Percentiles rank a stretch among this genome's conserved stretches.
These are phyloP conservation scores for Salvia hispanica DNA, from an alignment of 257 asterid genomes.

Conservation along the genomic window DNA sequence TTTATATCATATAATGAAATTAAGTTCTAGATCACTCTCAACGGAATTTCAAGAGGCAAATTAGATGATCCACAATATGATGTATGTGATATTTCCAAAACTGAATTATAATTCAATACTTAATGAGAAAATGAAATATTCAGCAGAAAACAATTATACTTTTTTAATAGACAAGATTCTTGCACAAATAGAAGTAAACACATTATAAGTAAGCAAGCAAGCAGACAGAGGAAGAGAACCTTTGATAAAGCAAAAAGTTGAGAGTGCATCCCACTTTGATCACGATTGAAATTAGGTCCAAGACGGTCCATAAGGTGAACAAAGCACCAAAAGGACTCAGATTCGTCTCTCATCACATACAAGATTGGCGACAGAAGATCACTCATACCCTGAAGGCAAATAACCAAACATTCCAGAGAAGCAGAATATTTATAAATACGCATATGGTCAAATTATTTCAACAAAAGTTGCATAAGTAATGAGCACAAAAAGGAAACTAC, in stretches of 20 bases:
- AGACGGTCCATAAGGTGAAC: slow-evolving; percentile 88
- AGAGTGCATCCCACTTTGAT: slow-evolving; percentile 97
- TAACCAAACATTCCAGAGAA: slow-evolving; percentile 24
- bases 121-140: not conserved
- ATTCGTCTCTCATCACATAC: slow-evolving; percentile 87
- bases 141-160: not conserved
- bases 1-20: too few relatives aligned
- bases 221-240: slow-evolving; percentile 47
- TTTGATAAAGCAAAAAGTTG: slow-evolving; percentile 95
- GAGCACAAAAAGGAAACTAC: slow-evolving; percentile 41
- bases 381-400: slow-evolving; percentile 87
- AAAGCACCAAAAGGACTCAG: slow-evolving; percentile 96
- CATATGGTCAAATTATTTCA: not conserved
- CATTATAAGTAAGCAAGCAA: not conserved
- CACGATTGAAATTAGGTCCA: slow-evolving; percentile 98
- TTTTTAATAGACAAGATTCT: not conserved
- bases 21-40: not conserved
- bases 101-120: not conserved
- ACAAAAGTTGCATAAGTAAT: slow-evolving; percentile 5
- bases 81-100: not conserved
- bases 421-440: slow-evolving; percentile 20
- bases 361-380: slow-evolving; percentile 95
- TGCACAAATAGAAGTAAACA: slow-evolving; percentile 7
- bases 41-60: not conserved
- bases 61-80: not conserved